Evolutionary conservation across 2,329 filamentous ascomycete genomes (phyloP).

Genomic region (Tolypocladium tropicale): DNA sequence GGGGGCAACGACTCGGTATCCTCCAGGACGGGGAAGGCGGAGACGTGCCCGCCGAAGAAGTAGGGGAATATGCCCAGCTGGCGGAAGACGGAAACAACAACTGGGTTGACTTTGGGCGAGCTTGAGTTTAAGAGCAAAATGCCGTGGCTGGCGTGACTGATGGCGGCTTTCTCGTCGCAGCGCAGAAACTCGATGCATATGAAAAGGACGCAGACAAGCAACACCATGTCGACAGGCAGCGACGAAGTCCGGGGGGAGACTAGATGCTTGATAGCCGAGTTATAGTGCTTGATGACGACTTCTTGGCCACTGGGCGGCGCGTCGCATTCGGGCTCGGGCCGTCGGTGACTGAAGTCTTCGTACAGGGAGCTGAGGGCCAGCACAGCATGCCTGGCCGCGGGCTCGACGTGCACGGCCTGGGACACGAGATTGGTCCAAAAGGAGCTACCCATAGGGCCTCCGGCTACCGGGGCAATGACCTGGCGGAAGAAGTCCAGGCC

Average conservation of each 20-base stretch:
- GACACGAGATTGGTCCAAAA: conserved; percentile 31
- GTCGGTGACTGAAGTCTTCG: conserved; percentile 13
- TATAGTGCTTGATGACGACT: conserved; percentile 29
- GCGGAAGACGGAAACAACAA: conserved; percentile 25
- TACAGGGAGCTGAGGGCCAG: conserved; percentile 29
- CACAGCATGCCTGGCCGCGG: conserved; percentile 25
- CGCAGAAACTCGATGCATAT: conserved; percentile 32
- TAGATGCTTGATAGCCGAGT: conserved; percentile 25
- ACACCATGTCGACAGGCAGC: conserved; percentile 19
- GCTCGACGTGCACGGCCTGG: conserved; percentile 25
- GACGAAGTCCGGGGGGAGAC: conserved; percentile 8
- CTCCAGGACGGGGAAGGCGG: conserved; percentile 3
- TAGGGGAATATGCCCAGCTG: conserved; percentile 28
- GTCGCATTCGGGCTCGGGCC: conserved; percentile 6
- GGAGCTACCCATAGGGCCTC: conserved; percentile 23
- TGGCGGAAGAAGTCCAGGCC: conserved; percentile 26
- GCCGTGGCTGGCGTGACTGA: conserved; percentile 27
- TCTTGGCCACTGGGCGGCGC: conserved; percentile 8
- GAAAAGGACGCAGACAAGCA: conserved; percentile 31
- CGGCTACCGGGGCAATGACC: conserved; percentile 23
- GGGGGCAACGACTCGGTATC: not conserved
- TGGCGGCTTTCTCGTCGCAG: conserved; percentile 22
- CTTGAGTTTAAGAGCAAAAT: conserved; percentile 21
- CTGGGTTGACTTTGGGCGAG: conserved; percentile 10
- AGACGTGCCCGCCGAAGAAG: conserved; percentile 19